Evolutionary conservation across 495 filamentous ascomycete species (phyloP).

Genomic region (Trichoderma virens): DNA sequence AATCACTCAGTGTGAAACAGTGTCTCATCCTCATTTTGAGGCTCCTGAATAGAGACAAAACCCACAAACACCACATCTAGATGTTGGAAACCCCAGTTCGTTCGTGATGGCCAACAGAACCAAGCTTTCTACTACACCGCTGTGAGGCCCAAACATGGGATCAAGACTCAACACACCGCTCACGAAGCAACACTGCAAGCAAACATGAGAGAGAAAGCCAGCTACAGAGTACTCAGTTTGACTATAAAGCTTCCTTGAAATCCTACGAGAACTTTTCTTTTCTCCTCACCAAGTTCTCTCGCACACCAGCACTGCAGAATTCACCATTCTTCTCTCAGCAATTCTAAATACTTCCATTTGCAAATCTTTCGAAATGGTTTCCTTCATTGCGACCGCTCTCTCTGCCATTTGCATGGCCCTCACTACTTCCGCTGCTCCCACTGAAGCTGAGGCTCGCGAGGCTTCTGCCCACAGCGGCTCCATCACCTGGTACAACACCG

Average conservation of each 20-base stretch:
- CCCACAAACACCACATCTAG: background rate
- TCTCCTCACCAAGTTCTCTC: background rate
- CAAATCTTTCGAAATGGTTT: background rate
- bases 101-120: background rate
- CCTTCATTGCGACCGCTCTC: background rate
- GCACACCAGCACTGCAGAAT: background rate
- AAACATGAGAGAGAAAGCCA: background rate
- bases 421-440: background rate
- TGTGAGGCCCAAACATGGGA: background rate
- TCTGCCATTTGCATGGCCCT: background rate
- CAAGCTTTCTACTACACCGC: background rate
- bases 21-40: background rate
- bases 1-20: background rate
- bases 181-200: background rate
- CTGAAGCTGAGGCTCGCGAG: background rate
- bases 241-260: background rate
- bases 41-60: background rate
- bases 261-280: background rate
- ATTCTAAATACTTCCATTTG: background rate
- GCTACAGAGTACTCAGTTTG: background rate
- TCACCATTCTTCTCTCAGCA: background rate
- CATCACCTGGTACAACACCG: constrained; percentile 63
- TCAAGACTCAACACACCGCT: background rate
- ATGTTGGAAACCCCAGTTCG: background rate
- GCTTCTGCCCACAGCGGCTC: constrained; percentile 50